These are phyloP conservation scores for Phtheirospermum japonicum DNA, from an alignment of 257 asterid species.

Conservation along the genomic window DNA sequence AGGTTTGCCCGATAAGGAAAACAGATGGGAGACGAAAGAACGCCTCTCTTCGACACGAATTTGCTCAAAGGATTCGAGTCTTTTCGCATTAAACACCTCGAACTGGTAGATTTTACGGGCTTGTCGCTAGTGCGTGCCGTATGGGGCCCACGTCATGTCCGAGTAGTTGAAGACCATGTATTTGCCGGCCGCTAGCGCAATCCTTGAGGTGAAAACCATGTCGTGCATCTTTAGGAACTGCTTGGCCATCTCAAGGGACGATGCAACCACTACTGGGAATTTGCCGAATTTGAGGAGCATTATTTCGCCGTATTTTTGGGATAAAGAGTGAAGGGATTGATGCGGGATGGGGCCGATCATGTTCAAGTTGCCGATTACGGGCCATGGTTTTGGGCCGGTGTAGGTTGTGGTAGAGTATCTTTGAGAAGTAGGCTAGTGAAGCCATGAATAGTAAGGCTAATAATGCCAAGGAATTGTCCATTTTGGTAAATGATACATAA, in stretches of 20 bases:
- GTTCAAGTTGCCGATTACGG: no score
- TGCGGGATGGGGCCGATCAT: no score
- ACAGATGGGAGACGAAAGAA: conserved; percentile 26
- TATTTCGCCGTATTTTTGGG: no score
- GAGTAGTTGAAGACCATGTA: conserved; percentile 30
- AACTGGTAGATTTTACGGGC: conserved; percentile 30
- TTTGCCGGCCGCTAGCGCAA: conserved; percentile 38
- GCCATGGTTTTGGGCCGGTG: no score
- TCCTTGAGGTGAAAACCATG: conserved; percentile 35
- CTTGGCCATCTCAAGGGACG: conserved; percentile 48
- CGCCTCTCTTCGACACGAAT: conserved; percentile 31
- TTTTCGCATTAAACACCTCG: conserved; percentile 27
- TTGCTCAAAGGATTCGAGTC: no score
- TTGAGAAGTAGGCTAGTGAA: conserved; percentile 20
- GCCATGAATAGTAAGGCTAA: conserved; percentile 13
- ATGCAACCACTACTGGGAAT: conserved; percentile 36
- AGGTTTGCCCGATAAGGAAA: conserved; percentile 31
- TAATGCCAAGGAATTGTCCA: background rate
- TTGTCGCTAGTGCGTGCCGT: conserved; percentile 41
- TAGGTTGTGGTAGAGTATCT: no score
- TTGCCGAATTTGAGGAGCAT: no score
- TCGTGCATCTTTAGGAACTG: conserved; percentile 39
- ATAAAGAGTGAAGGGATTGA: no score
- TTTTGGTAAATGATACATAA: no score
- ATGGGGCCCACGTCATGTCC: conserved; percentile 35